A percentile compares a stretch with the other conserved stretches of the same genome.
These are phyloP conservation scores for Xylaria intraflava DNA, from an alignment of 495 filamentous ascomycete genomes.

Conservation along the genomic window DNA sequence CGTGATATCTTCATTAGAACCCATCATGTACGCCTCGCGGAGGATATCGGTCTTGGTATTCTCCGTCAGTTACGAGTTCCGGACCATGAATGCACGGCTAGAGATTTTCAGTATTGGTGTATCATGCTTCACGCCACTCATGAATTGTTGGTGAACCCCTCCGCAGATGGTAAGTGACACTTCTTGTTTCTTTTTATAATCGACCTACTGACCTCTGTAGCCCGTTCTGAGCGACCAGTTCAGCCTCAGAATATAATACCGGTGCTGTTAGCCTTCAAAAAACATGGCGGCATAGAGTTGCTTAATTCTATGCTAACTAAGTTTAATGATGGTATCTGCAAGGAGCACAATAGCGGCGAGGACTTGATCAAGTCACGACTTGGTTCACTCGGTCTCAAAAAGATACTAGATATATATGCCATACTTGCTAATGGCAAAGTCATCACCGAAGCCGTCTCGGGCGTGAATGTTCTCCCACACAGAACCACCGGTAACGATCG, in stretches of 20 bases:
- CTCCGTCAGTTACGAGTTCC: conserved; percentile 53
- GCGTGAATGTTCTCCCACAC: conserved; percentile 49
- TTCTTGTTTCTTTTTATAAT: conserved; percentile 1
- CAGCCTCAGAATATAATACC: conserved; percentile 61
- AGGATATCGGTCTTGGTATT: conserved; percentile 66
- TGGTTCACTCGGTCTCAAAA: conserved; percentile 58
- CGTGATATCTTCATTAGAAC: conserved; percentile 58
- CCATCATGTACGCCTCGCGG: conserved; percentile 64
- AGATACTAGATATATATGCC: conserved; percentile 76
- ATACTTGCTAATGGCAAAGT: conserved; percentile 69
- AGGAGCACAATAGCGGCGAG: conserved; percentile 23
- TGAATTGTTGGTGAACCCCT: conserved; percentile 51
- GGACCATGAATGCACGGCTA: conserved; percentile 22
- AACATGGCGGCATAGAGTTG: conserved; percentile 63
- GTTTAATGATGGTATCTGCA: conserved; percentile 63
- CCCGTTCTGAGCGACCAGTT: conserved; percentile 19
- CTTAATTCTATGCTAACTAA: conserved; percentile 65
- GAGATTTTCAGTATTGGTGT: conserved; percentile 68
- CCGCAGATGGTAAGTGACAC: conserved; percentile 56
- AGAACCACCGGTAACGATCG: conserved; percentile 45
- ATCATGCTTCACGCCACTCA: conserved; percentile 69
- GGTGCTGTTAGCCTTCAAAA: conserved; percentile 80
- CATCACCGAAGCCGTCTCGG: conserved; percentile 66
- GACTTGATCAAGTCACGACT: conserved; percentile 31
- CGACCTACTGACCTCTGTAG: conserved; percentile 6